A percentile compares a stretch with the other conserved stretches of the same genome.
Conservation (phyloP, 2,329 filamentous ascomycete genomes). For the Pezicula rhizophila region DNA sequence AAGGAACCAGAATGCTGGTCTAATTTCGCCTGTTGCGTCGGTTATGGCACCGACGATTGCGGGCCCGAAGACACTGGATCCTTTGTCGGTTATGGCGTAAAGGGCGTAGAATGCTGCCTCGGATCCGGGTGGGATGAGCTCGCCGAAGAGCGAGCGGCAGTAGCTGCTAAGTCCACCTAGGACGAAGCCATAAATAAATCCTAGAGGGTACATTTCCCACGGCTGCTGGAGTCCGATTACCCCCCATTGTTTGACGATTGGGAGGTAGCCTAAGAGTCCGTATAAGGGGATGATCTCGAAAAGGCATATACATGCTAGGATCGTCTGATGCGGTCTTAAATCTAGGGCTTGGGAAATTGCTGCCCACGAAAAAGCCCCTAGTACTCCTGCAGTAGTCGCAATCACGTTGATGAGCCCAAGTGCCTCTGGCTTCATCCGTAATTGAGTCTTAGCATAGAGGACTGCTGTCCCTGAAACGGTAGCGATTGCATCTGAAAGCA, state of each 20-base stretch:
- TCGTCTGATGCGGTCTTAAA: slow-evolving; percentile 76
- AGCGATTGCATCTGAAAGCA: slow-evolving; percentile 88
- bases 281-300: slow-evolving; percentile 94
- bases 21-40: slow-evolving; percentile 72
- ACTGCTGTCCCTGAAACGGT: slow-evolving; percentile 93
- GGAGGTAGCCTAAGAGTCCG: slow-evolving; percentile 80
- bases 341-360: slow-evolving; percentile 64
- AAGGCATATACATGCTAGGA: slow-evolving; percentile 81
- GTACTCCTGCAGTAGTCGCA: slow-evolving; percentile 74
- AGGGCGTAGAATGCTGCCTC: slow-evolving; percentile 95
- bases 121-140: slow-evolving; percentile 87
- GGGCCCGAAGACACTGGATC: slow-evolving; percentile 87
- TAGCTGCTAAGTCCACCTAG: slow-evolving; percentile 90
- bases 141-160: slow-evolving; percentile 85
- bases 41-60: slow-evolving; percentile 92
- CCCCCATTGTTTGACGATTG: slow-evolving; percentile 67
- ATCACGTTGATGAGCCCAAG: slow-evolving; percentile 92
- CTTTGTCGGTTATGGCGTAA: slow-evolving; percentile 97
- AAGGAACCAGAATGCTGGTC: slow-evolving; percentile 88
- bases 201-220: slow-evolving; percentile 95
- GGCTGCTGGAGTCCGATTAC: slow-evolving; percentile 83
- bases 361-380: slow-evolving; percentile 87
- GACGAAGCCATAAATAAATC: slow-evolving; percentile 86
- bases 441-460: slow-evolving; percentile 87
- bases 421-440: slow-evolving; percentile 83